Evolutionary conservation across 495 filamentous ascomycete genomes (phyloP).

Genomic region (Arthonia radiata): DNA sequence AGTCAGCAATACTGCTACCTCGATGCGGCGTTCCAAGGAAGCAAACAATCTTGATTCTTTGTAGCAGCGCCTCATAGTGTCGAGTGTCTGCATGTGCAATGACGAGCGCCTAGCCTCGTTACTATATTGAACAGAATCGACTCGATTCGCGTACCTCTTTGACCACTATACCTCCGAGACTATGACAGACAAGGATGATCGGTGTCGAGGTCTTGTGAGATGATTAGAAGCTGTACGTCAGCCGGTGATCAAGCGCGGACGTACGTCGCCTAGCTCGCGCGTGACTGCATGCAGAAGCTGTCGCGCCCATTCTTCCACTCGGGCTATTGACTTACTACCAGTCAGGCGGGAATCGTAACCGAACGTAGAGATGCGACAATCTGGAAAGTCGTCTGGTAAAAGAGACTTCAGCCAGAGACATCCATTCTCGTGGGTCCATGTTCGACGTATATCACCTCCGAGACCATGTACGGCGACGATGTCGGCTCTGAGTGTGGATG

Average conservation of each 20-base stretch:
- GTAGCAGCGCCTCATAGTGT: constrained; percentile 2
- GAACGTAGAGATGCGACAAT: constrained; percentile 6
- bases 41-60: constrained; percentile 3
- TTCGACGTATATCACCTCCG: constrained; percentile 4
- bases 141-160: constrained; percentile 6
- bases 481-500: too few relatives aligned
- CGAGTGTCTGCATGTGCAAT: constrained; percentile 1
- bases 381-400: constrained; percentile 5
- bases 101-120: constrained; percentile 3
- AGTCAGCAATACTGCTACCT: constrained; percentile 4
- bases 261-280: constrained; percentile 1
- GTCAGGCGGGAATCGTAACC: constrained; percentile 6
- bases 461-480: constrained; percentile 9
- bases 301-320: constrained; percentile 4
- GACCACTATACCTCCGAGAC: constrained; percentile 8
- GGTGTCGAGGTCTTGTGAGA: constrained; percentile 2
- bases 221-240: constrained; percentile 1
- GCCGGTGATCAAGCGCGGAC: background rate
- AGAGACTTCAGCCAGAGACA: constrained; percentile 7
- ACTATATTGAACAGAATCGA: background rate
- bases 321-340: constrained; percentile 4
- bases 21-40: constrained; percentile 9
- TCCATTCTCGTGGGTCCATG: constrained; percentile 8
- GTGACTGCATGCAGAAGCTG: constrained; percentile 1
- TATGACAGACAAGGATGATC: constrained; percentile 9